Conservation (phyloP, 352 stramenopile species). For the Ophiocytium majus region DNA sequence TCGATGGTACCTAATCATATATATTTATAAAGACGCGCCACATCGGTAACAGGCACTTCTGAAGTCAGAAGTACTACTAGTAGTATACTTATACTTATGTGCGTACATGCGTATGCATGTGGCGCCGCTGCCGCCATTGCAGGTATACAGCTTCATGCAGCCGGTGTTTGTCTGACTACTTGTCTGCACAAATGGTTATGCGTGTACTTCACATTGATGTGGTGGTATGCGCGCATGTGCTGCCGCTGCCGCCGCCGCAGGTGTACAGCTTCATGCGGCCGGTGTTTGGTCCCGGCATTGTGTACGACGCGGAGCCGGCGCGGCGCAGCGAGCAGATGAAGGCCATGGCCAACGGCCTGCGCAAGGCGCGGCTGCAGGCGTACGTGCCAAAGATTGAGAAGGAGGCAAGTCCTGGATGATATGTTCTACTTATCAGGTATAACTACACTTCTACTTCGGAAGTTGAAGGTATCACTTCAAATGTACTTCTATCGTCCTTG, state of each 20-base stretch:
- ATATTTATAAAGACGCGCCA: not conserved
- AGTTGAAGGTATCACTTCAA: not conserved
- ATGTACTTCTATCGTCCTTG: not conserved
- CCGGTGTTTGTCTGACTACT: no score
- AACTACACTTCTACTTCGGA: slow-evolving; percentile 4
- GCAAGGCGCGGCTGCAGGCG: slow-evolving; percentile 69
- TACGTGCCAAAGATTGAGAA: slow-evolving; percentile 84
- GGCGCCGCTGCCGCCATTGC: no score
- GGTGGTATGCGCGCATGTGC: no score
- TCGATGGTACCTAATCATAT: no score
- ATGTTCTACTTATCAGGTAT: slow-evolving; percentile 37
- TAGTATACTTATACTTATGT: no score
- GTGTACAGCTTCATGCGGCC: slow-evolving; percentile 88
- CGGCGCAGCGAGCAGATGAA: slow-evolving; percentile 84
- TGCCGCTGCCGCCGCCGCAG: no score
- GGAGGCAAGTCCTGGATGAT: slow-evolving; percentile 71
- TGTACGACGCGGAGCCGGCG: slow-evolving; percentile 73
- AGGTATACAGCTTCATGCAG: no score
- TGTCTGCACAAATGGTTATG: no score
- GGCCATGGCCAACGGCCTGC: slow-evolving; percentile 76
- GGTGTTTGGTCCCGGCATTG: slow-evolving; percentile 80
- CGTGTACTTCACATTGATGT: no score
- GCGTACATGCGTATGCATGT: no score
- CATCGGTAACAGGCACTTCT: no score
- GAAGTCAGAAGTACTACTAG: not conserved